These are phyloP conservation scores for Diutina catenulata DNA, from an alignment of 1,139 yeast species.

Conservation along the genomic window DNA sequence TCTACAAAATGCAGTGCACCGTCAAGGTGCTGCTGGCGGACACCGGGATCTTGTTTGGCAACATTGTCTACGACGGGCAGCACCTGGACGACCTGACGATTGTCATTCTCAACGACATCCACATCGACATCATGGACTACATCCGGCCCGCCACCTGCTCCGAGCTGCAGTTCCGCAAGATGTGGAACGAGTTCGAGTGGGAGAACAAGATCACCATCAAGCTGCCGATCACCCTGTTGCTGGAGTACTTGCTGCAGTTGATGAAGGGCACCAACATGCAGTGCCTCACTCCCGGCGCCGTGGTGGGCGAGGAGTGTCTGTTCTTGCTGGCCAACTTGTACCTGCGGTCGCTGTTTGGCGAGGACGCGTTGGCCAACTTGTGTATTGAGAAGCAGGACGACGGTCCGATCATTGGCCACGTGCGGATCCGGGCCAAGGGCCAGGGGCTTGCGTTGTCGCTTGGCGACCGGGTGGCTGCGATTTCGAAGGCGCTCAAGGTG, in stretches of 20 bases:
- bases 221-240: constrained; percentile 55
- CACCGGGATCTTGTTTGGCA: constrained; percentile 81
- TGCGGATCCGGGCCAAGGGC: constrained; percentile 93
- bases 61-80: constrained; percentile 91
- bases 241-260: constrained; percentile 68
- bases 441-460: constrained; percentile 92
- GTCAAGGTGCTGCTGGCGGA: constrained; percentile 95
- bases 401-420: constrained; percentile 85
- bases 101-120: constrained; percentile 89
- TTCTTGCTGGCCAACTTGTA: constrained; percentile 91
- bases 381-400: constrained; percentile 75
- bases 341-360: constrained; percentile 91
- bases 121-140: constrained; percentile 94
- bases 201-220: constrained; percentile 93
- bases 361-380: constrained; percentile 92
- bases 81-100: constrained; percentile 85
- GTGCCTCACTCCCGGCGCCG: constrained; percentile 85
- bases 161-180: constrained; percentile 83
- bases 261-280: constrained; percentile 87
- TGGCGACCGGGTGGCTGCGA: constrained; percentile 87
- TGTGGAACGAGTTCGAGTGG: constrained; percentile 99
- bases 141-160: constrained; percentile 88
- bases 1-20: constrained; percentile 80
- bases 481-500: no score
- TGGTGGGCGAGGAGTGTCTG: constrained; percentile 77